Conservation (phyloP, 2,329 filamentous ascomycete genomes). For the Pseudogymnoascus sp. region DNA sequence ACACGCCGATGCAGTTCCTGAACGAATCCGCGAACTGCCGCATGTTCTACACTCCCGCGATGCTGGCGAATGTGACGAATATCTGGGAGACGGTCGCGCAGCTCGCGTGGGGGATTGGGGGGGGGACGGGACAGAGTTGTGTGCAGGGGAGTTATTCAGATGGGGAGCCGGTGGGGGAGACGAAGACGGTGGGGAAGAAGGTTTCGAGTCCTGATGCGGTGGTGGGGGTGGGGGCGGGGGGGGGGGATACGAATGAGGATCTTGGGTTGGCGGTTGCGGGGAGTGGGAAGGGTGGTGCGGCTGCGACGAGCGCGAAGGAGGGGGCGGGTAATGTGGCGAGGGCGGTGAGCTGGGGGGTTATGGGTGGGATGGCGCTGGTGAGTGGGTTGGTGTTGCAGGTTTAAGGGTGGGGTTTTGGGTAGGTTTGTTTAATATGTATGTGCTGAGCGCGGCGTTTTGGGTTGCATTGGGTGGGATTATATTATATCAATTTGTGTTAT, state of each 20-base stretch:
- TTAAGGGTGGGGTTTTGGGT: not conserved
- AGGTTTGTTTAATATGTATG: not conserved
- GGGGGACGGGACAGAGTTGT: not conserved
- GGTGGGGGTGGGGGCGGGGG: not conserved
- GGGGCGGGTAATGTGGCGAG: not conserved
- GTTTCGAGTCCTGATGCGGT: not conserved
- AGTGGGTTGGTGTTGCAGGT: not conserved
- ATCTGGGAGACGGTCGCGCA: slow-evolving; percentile 42
- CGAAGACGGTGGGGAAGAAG: not conserved
- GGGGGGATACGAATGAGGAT: not conserved
- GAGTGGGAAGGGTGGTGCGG: not conserved
- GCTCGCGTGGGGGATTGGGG: slow-evolving; percentile 32
- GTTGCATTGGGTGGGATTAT: not conserved
- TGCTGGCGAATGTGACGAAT: slow-evolving; percentile 42
- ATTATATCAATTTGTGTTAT: not conserved
- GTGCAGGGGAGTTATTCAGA: not conserved
- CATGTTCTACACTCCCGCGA: slow-evolving; percentile 49
- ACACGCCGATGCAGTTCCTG: slow-evolving; percentile 49
- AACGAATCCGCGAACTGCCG: slow-evolving; percentile 54
- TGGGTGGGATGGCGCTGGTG: not conserved
- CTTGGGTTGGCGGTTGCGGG: not conserved
- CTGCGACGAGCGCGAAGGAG: not conserved
- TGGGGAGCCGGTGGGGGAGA: not conserved
- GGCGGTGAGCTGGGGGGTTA: not conserved
- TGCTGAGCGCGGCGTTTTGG: not conserved